phyloP scores from a whole-genome alignment of 2,329 filamentous ascomycete species.

The Colletotrichum spaethianum region DNA sequence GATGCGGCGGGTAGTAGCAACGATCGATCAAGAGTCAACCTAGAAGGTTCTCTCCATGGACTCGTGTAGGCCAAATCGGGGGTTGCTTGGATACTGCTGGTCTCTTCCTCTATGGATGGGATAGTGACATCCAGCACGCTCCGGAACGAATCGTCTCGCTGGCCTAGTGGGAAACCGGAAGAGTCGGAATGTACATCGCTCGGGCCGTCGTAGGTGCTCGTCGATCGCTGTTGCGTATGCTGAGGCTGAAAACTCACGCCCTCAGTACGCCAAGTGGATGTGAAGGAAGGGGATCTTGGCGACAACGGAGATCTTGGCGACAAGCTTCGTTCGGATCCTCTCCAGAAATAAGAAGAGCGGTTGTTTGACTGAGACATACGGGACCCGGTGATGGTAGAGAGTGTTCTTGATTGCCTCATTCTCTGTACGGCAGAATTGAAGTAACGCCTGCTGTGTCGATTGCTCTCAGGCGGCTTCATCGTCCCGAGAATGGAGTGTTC shows the following conservation, averaged over 20 bases:
- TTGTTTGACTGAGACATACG: constrained; percentile 33
- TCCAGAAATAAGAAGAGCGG: constrained; percentile 34
- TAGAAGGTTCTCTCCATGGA: constrained; percentile 37
- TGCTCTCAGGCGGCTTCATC: constrained; percentile 42
- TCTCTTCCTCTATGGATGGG: constrained; percentile 42
- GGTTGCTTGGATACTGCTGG: constrained; percentile 44
- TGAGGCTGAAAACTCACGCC: constrained; percentile 23
- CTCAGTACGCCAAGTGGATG: constrained; percentile 34
- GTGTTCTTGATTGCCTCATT: constrained; percentile 37
- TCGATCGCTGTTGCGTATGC: constrained; percentile 29
- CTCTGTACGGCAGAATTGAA: constrained; percentile 35
- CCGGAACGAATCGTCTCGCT: constrained; percentile 46
- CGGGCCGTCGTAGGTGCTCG: constrained; percentile 44
- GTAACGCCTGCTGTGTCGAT: constrained; percentile 37
- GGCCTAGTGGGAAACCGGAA: constrained; percentile 39
- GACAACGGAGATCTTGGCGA: constrained; percentile 15
- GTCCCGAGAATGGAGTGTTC: constrained; percentile 40
- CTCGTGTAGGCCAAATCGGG: constrained; percentile 44
- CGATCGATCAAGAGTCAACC: constrained; percentile 18
- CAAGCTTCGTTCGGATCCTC: constrained; percentile 25
- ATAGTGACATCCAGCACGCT: constrained; percentile 49
- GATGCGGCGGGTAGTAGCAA: constrained; percentile 13
- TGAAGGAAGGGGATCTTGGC: constrained; percentile 25
- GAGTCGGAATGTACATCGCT: constrained; percentile 38
- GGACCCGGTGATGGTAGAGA: constrained; percentile 40